Base-by-base conservation (phyloP, 257 asterid species). In the Solanum bulbocastanum region DNA sequence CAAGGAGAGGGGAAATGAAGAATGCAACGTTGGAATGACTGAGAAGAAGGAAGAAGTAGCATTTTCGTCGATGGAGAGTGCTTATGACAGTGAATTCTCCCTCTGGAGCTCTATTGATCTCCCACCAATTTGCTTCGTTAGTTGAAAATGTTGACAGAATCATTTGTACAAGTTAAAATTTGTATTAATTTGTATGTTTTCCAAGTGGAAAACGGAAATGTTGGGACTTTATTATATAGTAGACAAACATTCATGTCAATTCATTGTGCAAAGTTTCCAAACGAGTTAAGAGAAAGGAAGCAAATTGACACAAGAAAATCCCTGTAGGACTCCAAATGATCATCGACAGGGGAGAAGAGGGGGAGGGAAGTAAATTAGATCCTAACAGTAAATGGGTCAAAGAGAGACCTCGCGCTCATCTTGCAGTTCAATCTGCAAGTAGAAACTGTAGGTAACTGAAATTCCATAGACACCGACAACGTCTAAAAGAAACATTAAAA, bases 41-140 rank as follows among this genome's bases (percentile, higher is more conserved):
- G 65, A 79, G 62, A 85, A 87, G 46, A 75, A 90, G 69, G 58
- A 4, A 46, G 46, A 9, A 40, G 60, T 13, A 8, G 3, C 56
- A 75, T 23, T 25, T 12, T n/a, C 60, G 2, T 82, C 52, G 2
- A 79, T 16, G 25, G 39, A 76, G 84, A 58, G 37, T 42, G 27
- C 42, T 75, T 56, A 33, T 46, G 92, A 92, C 33, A 81, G 62
- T 46, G 94, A 92, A 87, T 42, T 88, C 36, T 88, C 89, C 23
- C 83, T 92, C 3, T 92, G 93, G 94, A 91, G 83, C 90, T 88
- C 91, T 58, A 89, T 92, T 66, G 93, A 92, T 87, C 92, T 90
- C 60, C 92, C 89, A 36, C 88, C 93, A 12, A 88, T 91, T 25
- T 91, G 94, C 90, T 89, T 69, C 46, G 92, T 91, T 78, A 89